Conservation (phyloP, 2,329 filamentous ascomycete species). For the Trichoderma sp. region DNA sequence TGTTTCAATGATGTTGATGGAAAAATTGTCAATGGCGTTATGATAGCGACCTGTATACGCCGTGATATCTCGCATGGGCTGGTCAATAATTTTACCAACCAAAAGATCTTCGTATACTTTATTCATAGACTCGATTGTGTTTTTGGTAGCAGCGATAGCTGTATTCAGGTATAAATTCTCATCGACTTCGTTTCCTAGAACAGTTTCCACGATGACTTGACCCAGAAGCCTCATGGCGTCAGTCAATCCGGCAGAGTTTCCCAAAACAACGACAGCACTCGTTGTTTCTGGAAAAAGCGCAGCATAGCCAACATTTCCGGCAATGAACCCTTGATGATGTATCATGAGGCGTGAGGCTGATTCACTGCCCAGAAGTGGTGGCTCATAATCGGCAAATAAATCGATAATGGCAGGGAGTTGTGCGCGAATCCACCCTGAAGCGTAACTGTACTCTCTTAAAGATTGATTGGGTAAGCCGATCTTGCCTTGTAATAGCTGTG, state of each 20-base stretch:
- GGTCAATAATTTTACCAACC: too few species aligned
- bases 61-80: too few species aligned
- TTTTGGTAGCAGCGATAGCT: not conserved
- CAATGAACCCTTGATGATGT: too few species aligned
- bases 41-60: not conserved
- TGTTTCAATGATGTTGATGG: not conserved
- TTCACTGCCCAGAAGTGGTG: too few species aligned
- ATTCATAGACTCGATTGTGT: not conserved
- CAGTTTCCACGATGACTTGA: not conserved
- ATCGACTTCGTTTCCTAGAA: not conserved
- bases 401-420: too few species aligned
- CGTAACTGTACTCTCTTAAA: too few species aligned
- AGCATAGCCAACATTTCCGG: not conserved
- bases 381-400: too few species aligned
- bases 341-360: too few species aligned
- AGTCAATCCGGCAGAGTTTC: not conserved
- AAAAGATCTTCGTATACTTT: not conserved
- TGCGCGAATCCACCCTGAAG: too few species aligned
- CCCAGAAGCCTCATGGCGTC: not conserved
- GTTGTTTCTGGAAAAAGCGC: not conserved
- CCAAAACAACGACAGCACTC: not conserved
- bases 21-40: not conserved
- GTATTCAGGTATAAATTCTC: not conserved
- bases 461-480: too few species aligned
- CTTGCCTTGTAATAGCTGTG: too few species aligned